phyloP scores from a whole-genome alignment of 768 basidiomycete genomes.

The Strobilomyces confusus region DNA sequence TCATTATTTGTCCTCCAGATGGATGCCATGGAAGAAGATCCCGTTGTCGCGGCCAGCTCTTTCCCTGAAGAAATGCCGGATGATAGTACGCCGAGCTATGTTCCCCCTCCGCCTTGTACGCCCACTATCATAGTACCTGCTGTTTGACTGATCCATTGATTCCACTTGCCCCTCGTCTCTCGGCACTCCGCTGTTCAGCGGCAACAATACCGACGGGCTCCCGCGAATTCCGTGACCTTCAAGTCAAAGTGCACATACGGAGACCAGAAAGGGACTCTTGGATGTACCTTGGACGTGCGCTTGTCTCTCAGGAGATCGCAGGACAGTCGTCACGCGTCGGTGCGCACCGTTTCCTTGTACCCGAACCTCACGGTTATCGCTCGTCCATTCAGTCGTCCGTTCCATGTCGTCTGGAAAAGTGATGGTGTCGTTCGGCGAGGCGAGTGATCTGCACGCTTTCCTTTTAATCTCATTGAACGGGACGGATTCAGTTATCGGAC shows the following conservation, averaged over 20 bases:
- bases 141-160: slow-evolving; percentile 9
- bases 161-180: neutral
- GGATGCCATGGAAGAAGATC: slow-evolving; percentile 35
- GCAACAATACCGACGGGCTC: slow-evolving; percentile 22
- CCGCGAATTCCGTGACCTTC: slow-evolving; percentile 71
- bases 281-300: slow-evolving; percentile 75
- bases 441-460: slow-evolving; percentile 27
- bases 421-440: slow-evolving; percentile 69
- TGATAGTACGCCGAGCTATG: slow-evolving; percentile 13
- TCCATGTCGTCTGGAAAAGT: slow-evolving; percentile 63
- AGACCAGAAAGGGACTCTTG: slow-evolving; percentile 76
- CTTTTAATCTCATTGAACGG: neutral
- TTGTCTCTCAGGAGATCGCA: slow-evolving; percentile 68
- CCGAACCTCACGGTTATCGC: slow-evolving; percentile 5
- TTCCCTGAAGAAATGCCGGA: slow-evolving; percentile 20
- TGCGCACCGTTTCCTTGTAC: slow-evolving; percentile 35
- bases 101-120: slow-evolving; percentile 20
- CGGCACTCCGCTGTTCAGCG: slow-evolving; percentile 13
- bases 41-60: slow-evolving; percentile 19
- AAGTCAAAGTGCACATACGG: slow-evolving; percentile 82
- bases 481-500: slow-evolving; percentile 48
- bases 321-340: slow-evolving; percentile 81
- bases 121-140: neutral
- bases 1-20: slow-evolving; percentile 16
- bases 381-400: slow-evolving; percentile 28